Conservation (phyloP, 441 rosid genomes). For the Raphanus hybrid region DNA sequence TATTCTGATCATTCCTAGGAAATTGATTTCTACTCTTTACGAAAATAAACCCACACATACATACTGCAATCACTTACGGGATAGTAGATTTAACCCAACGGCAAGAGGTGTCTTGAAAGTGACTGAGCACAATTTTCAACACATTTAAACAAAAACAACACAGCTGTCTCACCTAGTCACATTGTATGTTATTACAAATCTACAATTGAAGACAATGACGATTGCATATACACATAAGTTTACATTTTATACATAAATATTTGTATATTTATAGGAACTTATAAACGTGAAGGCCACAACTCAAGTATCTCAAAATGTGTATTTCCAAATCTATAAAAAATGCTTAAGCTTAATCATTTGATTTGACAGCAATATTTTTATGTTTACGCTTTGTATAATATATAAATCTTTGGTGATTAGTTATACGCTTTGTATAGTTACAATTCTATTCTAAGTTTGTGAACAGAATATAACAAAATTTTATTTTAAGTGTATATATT, state of each 20-base stretch:
- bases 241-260: not conserved
- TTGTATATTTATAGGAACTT: not conserved
- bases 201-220: constrained; percentile 29
- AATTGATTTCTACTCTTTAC: too few species aligned
- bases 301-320: constrained; percentile 3
- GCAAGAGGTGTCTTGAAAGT: constrained; percentile 37
- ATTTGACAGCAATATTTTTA: not conserved
- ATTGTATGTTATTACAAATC: constrained; percentile 28
- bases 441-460: too few species aligned
- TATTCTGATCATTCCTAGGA: too few species aligned
- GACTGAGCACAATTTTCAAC: constrained; percentile 37
- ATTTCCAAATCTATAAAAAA: constrained; percentile 11
- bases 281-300: constrained; percentile 40
- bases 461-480: too few species aligned
- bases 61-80: too few species aligned
- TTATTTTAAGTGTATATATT: too few species aligned
- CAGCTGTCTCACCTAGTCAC: constrained; percentile 38
- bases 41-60: too few species aligned
- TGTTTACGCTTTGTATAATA: not conserved
- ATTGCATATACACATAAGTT: constrained; percentile 18
- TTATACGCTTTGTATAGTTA: too few species aligned
- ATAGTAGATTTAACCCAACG: too few species aligned
- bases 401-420: not conserved
- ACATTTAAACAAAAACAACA: constrained; percentile 20
- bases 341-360: not conserved